Evolutionary conservation across 2,329 filamentous ascomycete species (phyloP), one percentile per base, ranked within the genome.

Genomic region (Coleophoma eucalyptorum): DNA sequence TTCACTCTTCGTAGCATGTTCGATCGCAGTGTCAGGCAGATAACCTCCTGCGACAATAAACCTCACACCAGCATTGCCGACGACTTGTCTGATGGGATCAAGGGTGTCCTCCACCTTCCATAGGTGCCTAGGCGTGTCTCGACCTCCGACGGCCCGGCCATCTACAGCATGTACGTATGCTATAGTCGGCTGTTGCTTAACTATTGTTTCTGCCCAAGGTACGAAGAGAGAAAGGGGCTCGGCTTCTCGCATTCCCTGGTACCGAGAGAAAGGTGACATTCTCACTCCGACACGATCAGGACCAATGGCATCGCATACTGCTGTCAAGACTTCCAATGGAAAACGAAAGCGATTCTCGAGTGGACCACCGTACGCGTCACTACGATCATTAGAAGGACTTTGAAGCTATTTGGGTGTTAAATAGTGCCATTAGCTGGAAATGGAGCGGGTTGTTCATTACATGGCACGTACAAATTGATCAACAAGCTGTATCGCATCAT

Each of bases 91-190:
- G 50, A 54, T n/a, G n/a, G n/a, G n/a, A n/a, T n/a, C n/a, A 55
- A n/a, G 21, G 55, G 49, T 33, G 53, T 31, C 15, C 43, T 15
- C 18, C 18, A 8, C 8, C 11, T 8, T 11, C 53, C 45, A 12
- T 19, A 81, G 38, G 75, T 75, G 51, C 86, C 78, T 66, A 80
- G 84, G 10, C 33, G 15, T 10, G 33, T 10, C 33, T 15, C 0
- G 68, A 68, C 47, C 13, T 15, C 49, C 55, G 21, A 78, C 75
- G 55, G 69, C 78, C 10, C 77, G 67, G 54, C 78, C 74, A 59
- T 81, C 78, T 37, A 81, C 68, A 32, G 81, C 74, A 62, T 73
- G 76, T n/a, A 81, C 70, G 50, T 81, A 81, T 1, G 76, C 75
- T n/a, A 80, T 59, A 5, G 61, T 54, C 15, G 65, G 55, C 15